Evolutionary conservation across 768 basidiomycete genomes (phyloP).

Genomic region (Lentinula edodes): DNA sequence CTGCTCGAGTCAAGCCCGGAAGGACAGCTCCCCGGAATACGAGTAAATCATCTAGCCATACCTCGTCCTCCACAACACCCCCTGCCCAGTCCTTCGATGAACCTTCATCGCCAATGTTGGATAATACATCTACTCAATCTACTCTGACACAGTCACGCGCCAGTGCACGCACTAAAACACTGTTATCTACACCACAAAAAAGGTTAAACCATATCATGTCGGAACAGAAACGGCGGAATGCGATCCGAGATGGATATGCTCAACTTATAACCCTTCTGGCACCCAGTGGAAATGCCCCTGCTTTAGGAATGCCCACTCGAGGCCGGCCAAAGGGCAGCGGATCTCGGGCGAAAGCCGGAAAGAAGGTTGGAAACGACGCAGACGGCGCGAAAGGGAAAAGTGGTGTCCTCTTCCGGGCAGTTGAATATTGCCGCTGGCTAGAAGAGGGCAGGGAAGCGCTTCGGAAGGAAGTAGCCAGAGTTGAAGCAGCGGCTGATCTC

Average conservation of each 20-base stretch:
- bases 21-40: not conserved
- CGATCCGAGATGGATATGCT: constrained; percentile 86
- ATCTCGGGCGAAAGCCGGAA: constrained; percentile 15
- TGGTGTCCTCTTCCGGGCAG: constrained; percentile 81
- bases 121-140: constrained; percentile 14
- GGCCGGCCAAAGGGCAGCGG: constrained; percentile 80
- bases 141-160: constrained; percentile 11
- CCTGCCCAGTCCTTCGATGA: not conserved
- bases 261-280: constrained; percentile 79
- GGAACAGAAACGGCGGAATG: constrained; percentile 89
- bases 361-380: not conserved
- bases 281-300: constrained; percentile 52
- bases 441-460: constrained; percentile 77
- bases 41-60: constrained; percentile 6
- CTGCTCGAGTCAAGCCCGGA: constrained; percentile 7
- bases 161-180: constrained; percentile 49
- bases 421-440: constrained; percentile 79
- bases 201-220: constrained; percentile 92
- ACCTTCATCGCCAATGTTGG: not conserved
- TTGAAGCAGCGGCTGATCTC: constrained; percentile 39
- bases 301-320: constrained; percentile 69
- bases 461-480: constrained; percentile 56
- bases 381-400: constrained; percentile 70
- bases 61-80: constrained; percentile 4
- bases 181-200: constrained; percentile 84